These are phyloP conservation scores for Effrenium voratum DNA, from an alignment of 73 alveolate species.

Conservation along the genomic window DNA sequence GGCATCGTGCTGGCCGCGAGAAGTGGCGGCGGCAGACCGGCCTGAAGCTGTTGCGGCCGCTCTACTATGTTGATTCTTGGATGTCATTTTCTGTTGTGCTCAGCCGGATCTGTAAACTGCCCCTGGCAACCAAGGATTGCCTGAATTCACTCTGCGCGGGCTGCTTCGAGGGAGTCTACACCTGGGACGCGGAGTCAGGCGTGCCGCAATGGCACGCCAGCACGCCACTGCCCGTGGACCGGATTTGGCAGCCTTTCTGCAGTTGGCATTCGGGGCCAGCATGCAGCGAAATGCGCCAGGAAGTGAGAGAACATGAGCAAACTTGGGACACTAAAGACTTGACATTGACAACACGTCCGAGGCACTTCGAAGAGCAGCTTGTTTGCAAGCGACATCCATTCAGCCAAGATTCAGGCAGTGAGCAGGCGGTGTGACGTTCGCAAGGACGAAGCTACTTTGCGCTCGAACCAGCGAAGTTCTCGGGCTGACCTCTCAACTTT, in stretches of 20 bases:
- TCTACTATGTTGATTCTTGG: slow-evolving; percentile 25
- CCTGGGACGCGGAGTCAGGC: slow-evolving; percentile 4
- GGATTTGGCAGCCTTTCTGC: background rate
- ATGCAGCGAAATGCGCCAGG: too few relatives aligned
- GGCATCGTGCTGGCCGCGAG: slow-evolving; percentile 20
- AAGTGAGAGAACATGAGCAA: too few relatives aligned
- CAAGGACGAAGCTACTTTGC: background rate
- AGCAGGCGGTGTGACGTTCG: too few relatives aligned
- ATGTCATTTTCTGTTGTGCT: background rate
- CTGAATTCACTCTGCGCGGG: slow-evolving; percentile 15
- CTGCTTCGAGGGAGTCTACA: slow-evolving; percentile 31
- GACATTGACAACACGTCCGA: too few relatives aligned
- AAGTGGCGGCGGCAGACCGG: slow-evolving; percentile 58
- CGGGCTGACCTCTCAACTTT: slow-evolving; percentile 33
- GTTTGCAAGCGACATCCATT: too few relatives aligned
- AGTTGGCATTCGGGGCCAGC: too few relatives aligned
- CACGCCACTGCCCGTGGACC: slow-evolving; percentile 49
- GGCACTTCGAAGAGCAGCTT: too few relatives aligned
- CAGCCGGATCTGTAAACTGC: background rate
- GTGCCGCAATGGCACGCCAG: background rate
- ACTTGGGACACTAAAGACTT: too few relatives aligned
- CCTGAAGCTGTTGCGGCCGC: slow-evolving; percentile 59
- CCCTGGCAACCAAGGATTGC: background rate
- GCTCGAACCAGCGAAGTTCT: slow-evolving; percentile 40
- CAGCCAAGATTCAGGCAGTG: too few relatives aligned